Conservation (phyloP, 2,329 filamentous ascomycete genomes). For the Emergomyces pasteurianus region DNA sequence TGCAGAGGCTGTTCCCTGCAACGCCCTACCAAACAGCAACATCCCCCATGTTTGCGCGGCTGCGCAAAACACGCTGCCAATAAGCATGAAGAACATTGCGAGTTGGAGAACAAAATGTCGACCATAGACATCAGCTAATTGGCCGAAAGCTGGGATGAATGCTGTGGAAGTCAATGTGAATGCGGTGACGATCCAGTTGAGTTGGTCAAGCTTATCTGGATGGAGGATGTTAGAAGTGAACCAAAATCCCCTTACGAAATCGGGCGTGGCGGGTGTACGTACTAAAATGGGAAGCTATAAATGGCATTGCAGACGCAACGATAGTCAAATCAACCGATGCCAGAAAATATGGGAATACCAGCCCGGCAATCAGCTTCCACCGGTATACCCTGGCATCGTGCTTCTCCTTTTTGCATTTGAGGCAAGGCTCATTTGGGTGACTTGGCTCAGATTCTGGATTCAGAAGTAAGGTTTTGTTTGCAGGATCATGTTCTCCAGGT, state of each 20-base stretch:
- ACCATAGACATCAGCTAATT: slow-evolving; percentile 54
- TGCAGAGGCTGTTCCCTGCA: slow-evolving; percentile 52
- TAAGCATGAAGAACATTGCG: slow-evolving; percentile 44
- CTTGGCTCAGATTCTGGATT: background rate
- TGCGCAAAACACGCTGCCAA: slow-evolving; percentile 52
- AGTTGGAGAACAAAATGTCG: slow-evolving; percentile 47
- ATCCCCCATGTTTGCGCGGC: slow-evolving; percentile 45
- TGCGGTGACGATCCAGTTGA: slow-evolving; percentile 59
- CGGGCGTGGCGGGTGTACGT: no score
- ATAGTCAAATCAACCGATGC: slow-evolving; percentile 55
- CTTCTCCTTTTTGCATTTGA: slow-evolving; percentile 23
- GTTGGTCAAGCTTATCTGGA: slow-evolving; percentile 41
- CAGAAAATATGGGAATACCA: slow-evolving; percentile 49
- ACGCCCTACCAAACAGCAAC: slow-evolving; percentile 49
- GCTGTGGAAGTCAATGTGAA: slow-evolving; percentile 57
- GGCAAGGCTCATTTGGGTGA: slow-evolving; percentile 7
- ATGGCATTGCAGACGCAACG: slow-evolving; percentile 47
- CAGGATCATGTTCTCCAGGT: background rate
- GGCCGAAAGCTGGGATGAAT: slow-evolving; percentile 55
- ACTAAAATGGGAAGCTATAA: slow-evolving; percentile 55
- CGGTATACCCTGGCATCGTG: slow-evolving; percentile 35
- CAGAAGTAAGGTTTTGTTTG: background rate
- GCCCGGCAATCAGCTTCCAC: slow-evolving; percentile 47
- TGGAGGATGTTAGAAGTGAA: background rate
- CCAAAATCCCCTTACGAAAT: no score